Evolutionary conservation across 805 yeast species (phyloP).

Genomic region (Wickerhamomyces ciferrii): DNA sequence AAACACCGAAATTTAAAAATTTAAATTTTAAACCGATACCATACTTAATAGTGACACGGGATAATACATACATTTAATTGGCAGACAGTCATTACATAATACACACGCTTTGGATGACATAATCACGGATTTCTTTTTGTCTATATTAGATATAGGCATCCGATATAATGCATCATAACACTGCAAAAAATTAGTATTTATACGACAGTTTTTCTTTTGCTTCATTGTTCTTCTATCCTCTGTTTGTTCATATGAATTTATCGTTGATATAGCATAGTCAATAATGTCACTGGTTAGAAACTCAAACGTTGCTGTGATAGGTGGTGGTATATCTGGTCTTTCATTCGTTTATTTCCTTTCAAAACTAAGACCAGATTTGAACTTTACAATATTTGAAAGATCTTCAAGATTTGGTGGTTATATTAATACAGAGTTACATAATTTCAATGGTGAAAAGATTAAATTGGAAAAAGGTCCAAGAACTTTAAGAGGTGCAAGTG

Average conservation of each 20-base stretch:
- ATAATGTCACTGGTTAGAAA: constrained; percentile 6
- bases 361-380: constrained; percentile 72
- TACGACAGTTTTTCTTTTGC: neutral
- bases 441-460: constrained; percentile 23
- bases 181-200: neutral
- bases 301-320: constrained; percentile 64
- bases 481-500: constrained; percentile 77
- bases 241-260: no score
- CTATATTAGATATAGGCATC: neutral
- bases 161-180: neutral
- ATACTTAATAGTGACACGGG: no score
- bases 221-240: no score
- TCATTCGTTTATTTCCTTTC: constrained; percentile 64
- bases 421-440: constrained; percentile 49
- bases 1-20: no score
- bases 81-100: neutral
- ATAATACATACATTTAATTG: no score
- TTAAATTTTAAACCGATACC: no score
- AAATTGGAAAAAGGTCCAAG: constrained; percentile 84
- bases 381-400: constrained; percentile 58
- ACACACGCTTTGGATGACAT: neutral
- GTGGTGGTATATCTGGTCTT: constrained; percentile 87
- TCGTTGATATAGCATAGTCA: neutral
- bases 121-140: neutral
- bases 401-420: constrained; percentile 68